Base-by-base conservation (phyloP, 768 basidiomycete genomes). In the Postia placenta region DNA sequence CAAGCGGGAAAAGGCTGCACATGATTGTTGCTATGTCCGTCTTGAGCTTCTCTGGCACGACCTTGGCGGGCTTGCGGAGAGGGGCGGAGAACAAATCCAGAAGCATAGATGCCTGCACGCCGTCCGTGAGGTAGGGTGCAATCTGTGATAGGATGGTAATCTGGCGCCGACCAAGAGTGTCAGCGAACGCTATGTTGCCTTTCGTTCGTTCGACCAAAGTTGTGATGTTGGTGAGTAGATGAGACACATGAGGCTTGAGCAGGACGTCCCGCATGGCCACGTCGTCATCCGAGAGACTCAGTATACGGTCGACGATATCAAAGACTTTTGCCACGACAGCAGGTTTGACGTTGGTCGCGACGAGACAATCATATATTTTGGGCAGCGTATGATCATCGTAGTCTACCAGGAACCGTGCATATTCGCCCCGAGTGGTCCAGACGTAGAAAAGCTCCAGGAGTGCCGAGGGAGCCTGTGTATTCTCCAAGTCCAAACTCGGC, bases 391-490 rank as follows among this genome's bases (percentile, higher is more conserved):
- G 72, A 2, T 68, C 56, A 58, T 97, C 87, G 60, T 81, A 86
- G 20, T 79, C 70, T 39, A 85, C 81, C 23, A 98, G 72, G 62
- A 81, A 83, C 7, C 63, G 61, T n/a, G 76, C 72, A 51, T 82
- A 77, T 11, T 80, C 72, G 2, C 69, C 70, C 15, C 77, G 71
- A 14, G 72, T 63, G 0, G 89, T 79, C 87, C 93, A 94, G 5
- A 76, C 69, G 50, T 81, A 76, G 67, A 96, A 87, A 19, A 97
- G 71, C 33, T 96, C 92, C 37, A 99, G 69, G 15, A 95, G 72
- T 0, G 89, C 83, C 0, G 93, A 95, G 0, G 95, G 93, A 0
- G 90, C 77, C 64, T 97, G 95, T 0, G 87, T 90, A 58, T 94
- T 98, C 65, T 98, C 96, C 37, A 68, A 73, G 51, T 87, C 83